Percentiles rank a stretch among this genome's conserved stretches.
Conservation (phyloP, 202 grass and related monocot genomes). For the Bolboschoenoplectus hybrid region DNA sequence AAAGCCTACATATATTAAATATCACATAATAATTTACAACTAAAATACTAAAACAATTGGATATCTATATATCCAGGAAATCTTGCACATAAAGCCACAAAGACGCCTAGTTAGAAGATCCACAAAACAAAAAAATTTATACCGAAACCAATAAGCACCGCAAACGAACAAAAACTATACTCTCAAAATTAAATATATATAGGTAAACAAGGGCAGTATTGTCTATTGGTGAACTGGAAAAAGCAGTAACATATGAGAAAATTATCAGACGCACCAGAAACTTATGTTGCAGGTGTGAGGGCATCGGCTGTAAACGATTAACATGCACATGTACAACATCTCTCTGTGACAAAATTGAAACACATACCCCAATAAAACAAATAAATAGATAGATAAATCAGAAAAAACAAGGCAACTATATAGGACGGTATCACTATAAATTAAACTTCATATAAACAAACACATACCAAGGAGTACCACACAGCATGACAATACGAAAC, state of each 20-base stretch:
- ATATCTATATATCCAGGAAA: conserved; percentile 13
- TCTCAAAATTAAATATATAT: conserved; percentile 10
- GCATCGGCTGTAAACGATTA: conserved; percentile 87
- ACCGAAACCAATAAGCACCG: background rate
- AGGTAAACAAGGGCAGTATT: background rate
- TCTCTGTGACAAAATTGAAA: conserved; percentile 49
- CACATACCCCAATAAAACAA: conserved; percentile 34
- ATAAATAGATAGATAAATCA: conserved; percentile 28
- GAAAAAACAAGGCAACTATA: background rate
- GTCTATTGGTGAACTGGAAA: background rate
- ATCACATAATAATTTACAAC: conserved; percentile 19
- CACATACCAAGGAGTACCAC: background rate
- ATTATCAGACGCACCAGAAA: conserved; percentile 60
- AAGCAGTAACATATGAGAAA: background rate
- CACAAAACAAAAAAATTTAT: background rate
- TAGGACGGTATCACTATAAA: background rate
- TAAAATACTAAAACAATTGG: background rate
- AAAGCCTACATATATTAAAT: background rate
- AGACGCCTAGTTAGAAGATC: background rate
- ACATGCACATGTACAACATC: conserved; percentile 96
- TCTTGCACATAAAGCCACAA: background rate
- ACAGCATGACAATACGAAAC: background rate
- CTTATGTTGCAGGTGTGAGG: conserved; percentile 71
- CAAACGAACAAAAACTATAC: background rate
- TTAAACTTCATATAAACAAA: background rate